Conservation (phyloP, 2,329 filamentous ascomycete species). For the Periconia digitata region DNA sequence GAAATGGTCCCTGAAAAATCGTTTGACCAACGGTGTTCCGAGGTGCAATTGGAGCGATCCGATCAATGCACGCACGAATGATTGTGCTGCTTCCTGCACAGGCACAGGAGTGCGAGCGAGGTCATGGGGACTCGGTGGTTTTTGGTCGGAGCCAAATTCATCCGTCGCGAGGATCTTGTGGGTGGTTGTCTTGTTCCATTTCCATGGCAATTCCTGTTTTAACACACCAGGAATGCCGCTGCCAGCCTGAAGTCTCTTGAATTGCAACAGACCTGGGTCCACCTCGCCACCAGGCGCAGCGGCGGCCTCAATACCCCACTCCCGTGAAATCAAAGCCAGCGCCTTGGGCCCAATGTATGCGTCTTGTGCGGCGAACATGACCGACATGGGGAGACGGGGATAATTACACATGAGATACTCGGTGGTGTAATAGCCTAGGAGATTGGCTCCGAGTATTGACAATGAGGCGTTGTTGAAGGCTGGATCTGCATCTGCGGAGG, state of each 20-base stretch:
- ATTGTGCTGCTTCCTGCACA: slow-evolving; percentile 64
- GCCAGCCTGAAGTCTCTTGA: slow-evolving; percentile 52
- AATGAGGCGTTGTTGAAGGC: slow-evolving; percentile 89
- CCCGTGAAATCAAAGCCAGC: slow-evolving; percentile 70
- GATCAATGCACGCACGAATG: slow-evolving; percentile 80
- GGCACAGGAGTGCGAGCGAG: slow-evolving; percentile 33
- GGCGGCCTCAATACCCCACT: slow-evolving; percentile 93
- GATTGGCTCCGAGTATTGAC: slow-evolving; percentile 75
- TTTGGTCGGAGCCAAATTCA: slow-evolving; percentile 72
- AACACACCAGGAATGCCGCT: slow-evolving; percentile 27
- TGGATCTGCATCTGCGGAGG: slow-evolving; percentile 76
- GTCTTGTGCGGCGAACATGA: slow-evolving; percentile 82
- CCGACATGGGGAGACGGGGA: slow-evolving; percentile 85
- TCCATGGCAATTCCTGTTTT: slow-evolving; percentile 31
- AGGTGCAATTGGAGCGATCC: slow-evolving; percentile 85
- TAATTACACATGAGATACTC: slow-evolving; percentile 88
- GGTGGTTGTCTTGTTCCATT: slow-evolving; percentile 50
- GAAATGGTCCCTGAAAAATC: slow-evolving; percentile 82
- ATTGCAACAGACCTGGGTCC: slow-evolving; percentile 87
- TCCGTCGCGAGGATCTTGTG: slow-evolving; percentile 80
- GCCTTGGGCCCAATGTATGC: slow-evolving; percentile 79
- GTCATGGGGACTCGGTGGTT: slow-evolving; percentile 25
- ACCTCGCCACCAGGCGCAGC: slow-evolving; percentile 87
- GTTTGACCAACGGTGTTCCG: slow-evolving; percentile 74
- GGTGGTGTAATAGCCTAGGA: slow-evolving; percentile 85